A percentile compares a stretch with the other conserved stretches of the same genome.
Evolutionary conservation across 805 yeast genomes (phyloP).

Genomic region (Nakazawaea ambrosiae): DNA sequence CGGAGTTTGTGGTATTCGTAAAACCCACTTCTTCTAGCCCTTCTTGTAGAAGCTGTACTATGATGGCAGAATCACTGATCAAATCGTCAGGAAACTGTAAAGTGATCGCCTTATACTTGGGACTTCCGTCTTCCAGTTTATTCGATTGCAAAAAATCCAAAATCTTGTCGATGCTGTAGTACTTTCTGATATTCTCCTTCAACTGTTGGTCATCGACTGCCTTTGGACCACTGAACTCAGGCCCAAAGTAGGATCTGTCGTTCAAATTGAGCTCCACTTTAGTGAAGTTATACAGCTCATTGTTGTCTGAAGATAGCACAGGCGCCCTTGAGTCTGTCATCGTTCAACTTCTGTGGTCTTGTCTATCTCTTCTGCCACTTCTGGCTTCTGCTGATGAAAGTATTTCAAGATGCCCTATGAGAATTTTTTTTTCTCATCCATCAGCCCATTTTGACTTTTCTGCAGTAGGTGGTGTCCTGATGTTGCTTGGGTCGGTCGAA

Average conservation of each 20-base stretch:
- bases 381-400: too few species aligned
- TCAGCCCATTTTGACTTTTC: too few species aligned
- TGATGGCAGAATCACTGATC: conserved; percentile 70
- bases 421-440: too few species aligned
- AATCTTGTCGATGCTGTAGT: conserved; percentile 14
- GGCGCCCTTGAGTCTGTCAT: conserved; percentile 35
- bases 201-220: background rate
- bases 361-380: too few species aligned
- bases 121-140: conserved; percentile 17
- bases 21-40: conserved; percentile 23
- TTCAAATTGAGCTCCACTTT: conserved; percentile 24
- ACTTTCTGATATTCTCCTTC: conserved; percentile 1
- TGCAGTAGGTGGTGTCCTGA: too few species aligned
- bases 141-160: conserved; percentile 10
- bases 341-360: background rate
- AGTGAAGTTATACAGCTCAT: conserved; percentile 48
- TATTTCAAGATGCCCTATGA: too few species aligned
- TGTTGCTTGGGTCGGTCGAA: too few species aligned
- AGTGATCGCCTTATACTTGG: conserved; percentile 48
- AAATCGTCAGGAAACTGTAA: conserved; percentile 86
- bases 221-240: background rate
- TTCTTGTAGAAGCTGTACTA: conserved; percentile 48
- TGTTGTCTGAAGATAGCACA: conserved; percentile 67
- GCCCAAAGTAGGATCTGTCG: conserved; percentile 22
- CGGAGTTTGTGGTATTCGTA: conserved; percentile 5